These are phyloP conservation scores for Solanum raphanifolium DNA, from an alignment of 257 asterid species.

Conservation along the genomic window DNA sequence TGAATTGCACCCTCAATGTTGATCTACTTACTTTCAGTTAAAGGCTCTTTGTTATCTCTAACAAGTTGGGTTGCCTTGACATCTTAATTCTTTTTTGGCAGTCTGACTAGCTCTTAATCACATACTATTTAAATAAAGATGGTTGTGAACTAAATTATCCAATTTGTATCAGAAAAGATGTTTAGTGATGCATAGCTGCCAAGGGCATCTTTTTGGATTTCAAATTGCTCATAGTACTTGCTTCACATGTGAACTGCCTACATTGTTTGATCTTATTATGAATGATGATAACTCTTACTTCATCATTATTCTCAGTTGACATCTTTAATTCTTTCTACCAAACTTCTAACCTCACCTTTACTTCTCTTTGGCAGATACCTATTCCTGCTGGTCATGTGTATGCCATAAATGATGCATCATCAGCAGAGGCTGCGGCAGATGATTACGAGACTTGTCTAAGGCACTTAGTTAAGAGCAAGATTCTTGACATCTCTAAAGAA, in stretches of 20 bases:
- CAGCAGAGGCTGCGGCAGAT: constrained; percentile 87
- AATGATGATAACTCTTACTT: neutral
- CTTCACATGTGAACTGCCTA: neutral
- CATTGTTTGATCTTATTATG: neutral
- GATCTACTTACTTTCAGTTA: neutral
- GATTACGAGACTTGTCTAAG: constrained; percentile 77
- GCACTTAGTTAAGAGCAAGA: constrained; percentile 49
- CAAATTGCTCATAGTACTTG: neutral
- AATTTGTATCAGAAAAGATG: neutral
- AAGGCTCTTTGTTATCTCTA: neutral
- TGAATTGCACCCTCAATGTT: neutral
- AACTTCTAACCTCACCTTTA: neutral
- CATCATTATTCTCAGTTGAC: neutral
- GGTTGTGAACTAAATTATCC: neutral
- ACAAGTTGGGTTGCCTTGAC: neutral
- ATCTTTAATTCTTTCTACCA: neutral
- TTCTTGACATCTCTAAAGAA: constrained; percentile 33
- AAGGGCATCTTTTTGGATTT: neutral
- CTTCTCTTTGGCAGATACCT: constrained; percentile 41
- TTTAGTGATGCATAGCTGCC: neutral
- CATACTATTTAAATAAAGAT: neutral
- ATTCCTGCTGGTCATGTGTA: constrained; percentile 74
- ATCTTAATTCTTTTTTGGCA: neutral
- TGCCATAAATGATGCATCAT: constrained; percentile 71
- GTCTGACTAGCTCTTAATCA: neutral